A percentile compares a stretch with the other conserved stretches of the same genome.
phyloP scores from a whole-genome alignment of 2,329 filamentous ascomycete genomes.

The Tolypocladium sp. region DNA sequence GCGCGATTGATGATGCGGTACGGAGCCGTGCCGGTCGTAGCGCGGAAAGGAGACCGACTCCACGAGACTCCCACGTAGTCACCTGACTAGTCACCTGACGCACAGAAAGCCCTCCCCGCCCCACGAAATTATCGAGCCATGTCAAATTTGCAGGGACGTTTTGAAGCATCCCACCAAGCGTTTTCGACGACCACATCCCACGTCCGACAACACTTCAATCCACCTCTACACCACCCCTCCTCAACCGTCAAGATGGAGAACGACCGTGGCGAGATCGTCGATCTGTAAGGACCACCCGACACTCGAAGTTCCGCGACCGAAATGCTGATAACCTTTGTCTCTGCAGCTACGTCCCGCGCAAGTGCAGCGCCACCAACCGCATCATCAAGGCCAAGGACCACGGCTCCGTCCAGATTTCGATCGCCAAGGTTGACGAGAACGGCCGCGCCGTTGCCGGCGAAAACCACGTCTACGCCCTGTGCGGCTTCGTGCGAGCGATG shows the following conservation, averaged over 20 bases:
- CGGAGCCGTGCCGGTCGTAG: background rate
- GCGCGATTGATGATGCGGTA: background rate
- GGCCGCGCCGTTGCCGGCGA: constrained; percentile 88
- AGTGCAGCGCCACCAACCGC: constrained; percentile 98
- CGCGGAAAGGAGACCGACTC: background rate
- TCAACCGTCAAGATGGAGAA: constrained; percentile 81
- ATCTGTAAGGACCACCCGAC: constrained; percentile 62
- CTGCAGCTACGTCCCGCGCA: constrained; percentile 88
- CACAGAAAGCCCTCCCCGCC: constrained; percentile 24
- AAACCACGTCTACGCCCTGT: constrained; percentile 95
- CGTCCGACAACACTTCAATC: constrained; percentile 19
- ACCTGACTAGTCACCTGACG: constrained; percentile 25
- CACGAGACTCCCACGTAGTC: constrained; percentile 22
- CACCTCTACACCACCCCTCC: constrained; percentile 10
- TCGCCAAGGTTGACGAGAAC: constrained; percentile 99
- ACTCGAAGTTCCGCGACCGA: constrained; percentile 6
- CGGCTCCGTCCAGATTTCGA: constrained; percentile 92
- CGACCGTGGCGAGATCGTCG: constrained; percentile 99
- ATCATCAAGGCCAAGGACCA: constrained; percentile 99
- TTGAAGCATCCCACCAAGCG: constrained; percentile 19
- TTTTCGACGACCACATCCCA: constrained; percentile 19
- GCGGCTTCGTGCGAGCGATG: constrained; percentile 95
- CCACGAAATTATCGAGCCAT: constrained; percentile 25
- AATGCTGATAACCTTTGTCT: constrained; percentile 15
- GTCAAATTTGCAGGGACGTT: constrained; percentile 22